These are phyloP conservation scores for Pythium phragmiticola DNA, from an alignment of 352 stramenopile species.

Conservation along the genomic window DNA sequence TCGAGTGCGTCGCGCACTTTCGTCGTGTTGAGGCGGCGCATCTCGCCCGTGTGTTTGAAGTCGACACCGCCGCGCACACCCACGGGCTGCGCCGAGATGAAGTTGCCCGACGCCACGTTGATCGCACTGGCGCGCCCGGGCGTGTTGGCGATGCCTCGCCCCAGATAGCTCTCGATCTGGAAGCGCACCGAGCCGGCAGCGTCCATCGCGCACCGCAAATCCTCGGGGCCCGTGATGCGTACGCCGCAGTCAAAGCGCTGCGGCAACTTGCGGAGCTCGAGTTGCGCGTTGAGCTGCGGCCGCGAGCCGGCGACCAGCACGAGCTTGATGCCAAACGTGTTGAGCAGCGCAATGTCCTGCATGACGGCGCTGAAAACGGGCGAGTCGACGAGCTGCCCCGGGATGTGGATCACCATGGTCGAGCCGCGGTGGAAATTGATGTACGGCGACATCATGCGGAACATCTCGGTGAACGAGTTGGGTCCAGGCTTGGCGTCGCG, in stretches of 20 bases:
- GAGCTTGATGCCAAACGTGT: conserved; percentile 94
- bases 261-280: conserved; percentile 67
- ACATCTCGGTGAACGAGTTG: conserved; percentile 89
- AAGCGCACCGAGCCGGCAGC: conserved; percentile 90
- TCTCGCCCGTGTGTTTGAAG: conserved; percentile 92
- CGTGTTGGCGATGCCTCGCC: conserved; percentile 83
- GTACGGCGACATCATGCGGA: conserved; percentile 96
- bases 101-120: conserved; percentile 96
- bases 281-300: conserved; percentile 93
- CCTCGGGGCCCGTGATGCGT: conserved; percentile 91
- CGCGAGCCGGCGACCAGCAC: conserved; percentile 95
- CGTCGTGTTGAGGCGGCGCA: conserved; percentile 91
- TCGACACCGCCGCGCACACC: conserved; percentile 86
- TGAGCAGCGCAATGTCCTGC: conserved; percentile 94
- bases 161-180: conserved; percentile 86
- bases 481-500: conserved; percentile 31
- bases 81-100: conserved; percentile 93
- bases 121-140: conserved; percentile 65
- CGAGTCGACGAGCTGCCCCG: conserved; percentile 92
- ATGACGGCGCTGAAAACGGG: conserved; percentile 92
- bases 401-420: conserved; percentile 96
- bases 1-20: conserved; percentile 92
- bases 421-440: conserved; percentile 96
- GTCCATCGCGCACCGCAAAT: conserved; percentile 94
- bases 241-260: conserved; percentile 78